Evolutionary conservation across 768 basidiomycete species (phyloP).

Genomic region (Lactarius deliciosus): DNA sequence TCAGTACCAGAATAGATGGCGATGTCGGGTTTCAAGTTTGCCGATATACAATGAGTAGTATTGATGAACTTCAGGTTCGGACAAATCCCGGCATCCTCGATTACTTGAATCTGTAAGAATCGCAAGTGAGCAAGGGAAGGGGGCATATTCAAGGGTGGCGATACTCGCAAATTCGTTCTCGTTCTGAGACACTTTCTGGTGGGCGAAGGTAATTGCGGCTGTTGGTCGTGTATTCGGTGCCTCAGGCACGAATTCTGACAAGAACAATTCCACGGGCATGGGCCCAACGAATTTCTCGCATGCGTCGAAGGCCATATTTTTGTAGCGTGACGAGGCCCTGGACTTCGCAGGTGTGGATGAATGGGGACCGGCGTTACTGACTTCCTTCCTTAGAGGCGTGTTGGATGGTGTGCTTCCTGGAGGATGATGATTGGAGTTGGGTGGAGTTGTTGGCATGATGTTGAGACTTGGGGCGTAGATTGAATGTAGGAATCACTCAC

Average conservation of each 20-base stretch:
- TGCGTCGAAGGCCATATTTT: conserved; percentile 2
- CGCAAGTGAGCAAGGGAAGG: not conserved
- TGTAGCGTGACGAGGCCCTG: not conserved
- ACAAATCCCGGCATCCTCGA: not conserved
- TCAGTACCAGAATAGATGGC: conserved; percentile 5
- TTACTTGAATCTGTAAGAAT: not conserved
- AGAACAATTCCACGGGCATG: conserved; percentile 1
- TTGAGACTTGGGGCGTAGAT: no score
- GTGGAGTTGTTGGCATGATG: no score
- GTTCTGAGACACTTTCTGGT: not conserved
- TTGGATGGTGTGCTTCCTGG: no score
- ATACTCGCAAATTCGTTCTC: conserved; percentile 1
- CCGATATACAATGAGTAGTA: not conserved
- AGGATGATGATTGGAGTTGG: no score
- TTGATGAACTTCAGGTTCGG: not conserved
- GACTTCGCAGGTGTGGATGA: no score
- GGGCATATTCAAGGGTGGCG: not conserved
- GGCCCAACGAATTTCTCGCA: conserved; percentile 15
- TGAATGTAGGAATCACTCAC: no score
- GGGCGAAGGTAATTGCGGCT: not conserved
- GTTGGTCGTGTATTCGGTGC: not conserved
- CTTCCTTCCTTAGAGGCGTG: no score
- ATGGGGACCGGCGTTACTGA: no score
- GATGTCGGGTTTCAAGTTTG: conserved; percentile 7
- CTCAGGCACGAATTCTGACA: not conserved